Evolutionary conservation across 1,139 yeast species (phyloP).

Genomic region (Zygosaccharomyces sapae): DNA sequence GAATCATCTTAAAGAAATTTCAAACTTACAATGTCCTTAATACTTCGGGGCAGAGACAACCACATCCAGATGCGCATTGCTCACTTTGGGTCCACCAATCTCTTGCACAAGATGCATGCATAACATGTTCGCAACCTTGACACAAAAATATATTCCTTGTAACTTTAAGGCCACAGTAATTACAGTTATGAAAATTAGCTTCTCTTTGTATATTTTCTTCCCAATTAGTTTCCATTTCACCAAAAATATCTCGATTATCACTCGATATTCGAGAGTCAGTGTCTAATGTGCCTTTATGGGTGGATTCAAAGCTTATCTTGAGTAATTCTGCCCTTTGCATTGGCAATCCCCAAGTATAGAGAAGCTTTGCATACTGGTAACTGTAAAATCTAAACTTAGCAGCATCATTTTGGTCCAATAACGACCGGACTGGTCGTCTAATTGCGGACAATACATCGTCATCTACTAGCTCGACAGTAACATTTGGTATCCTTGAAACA

Average conservation of each 20-base stretch:
- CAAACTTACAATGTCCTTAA: constrained; percentile 16
- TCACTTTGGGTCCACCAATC: constrained; percentile 68
- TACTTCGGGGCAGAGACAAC: constrained; percentile 60
- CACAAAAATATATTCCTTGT: constrained; percentile 64
- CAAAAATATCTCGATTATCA: constrained; percentile 18
- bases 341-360: constrained; percentile 80
- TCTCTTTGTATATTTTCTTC: constrained; percentile 15
- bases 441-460: constrained; percentile 54
- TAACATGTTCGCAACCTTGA: constrained; percentile 67
- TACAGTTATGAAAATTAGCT: constrained; percentile 46
- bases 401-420: constrained; percentile 48
- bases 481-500: constrained; percentile 37
- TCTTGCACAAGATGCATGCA: constrained; percentile 74
- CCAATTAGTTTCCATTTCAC: constrained; percentile 29
- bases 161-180: constrained; percentile 60
- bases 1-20: not conserved
- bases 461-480: constrained; percentile 53
- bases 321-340: constrained; percentile 70
- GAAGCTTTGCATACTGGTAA: constrained; percentile 71
- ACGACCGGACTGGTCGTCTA: constrained; percentile 43
- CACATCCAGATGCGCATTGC: constrained; percentile 90
- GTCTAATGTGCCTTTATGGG: constrained; percentile 7
- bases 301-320: constrained; percentile 59
- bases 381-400: constrained; percentile 51
- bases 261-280: constrained; percentile 22